Percentiles rank a stretch among this genome's conserved stretches.
These are phyloP conservation scores for Camellia sinensis DNA, from an alignment of 148 eudicot genomes.

Conservation along the genomic window DNA sequence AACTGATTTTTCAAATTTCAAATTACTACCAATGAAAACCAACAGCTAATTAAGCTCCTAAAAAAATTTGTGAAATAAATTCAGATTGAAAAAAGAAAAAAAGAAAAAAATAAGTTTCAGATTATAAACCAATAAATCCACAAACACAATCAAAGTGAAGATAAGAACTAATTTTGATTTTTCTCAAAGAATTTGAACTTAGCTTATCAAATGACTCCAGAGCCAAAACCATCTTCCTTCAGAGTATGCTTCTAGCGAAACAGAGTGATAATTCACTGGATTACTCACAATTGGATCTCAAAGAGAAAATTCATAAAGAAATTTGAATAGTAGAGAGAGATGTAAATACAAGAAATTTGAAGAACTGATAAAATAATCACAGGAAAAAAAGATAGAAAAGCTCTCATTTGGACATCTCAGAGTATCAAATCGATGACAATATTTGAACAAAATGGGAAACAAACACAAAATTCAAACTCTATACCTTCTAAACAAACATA, in stretches of 20 bases:
- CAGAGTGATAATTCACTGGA: neutral
- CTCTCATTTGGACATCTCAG: neutral
- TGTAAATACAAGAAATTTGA: neutral
- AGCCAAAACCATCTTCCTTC: neutral
- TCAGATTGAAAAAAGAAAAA: neutral
- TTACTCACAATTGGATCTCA: neutral
- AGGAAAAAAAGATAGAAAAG: neutral
- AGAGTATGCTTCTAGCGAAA: neutral
- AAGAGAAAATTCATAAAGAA: neutral
- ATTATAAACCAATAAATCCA: neutral
- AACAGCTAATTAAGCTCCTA: too few relatives aligned
- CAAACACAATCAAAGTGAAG: neutral
- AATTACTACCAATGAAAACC: neutral
- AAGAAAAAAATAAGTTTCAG: too few relatives aligned
- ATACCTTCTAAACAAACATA: too few relatives aligned
- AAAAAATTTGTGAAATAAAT: neutral
- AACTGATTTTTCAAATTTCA: constrained; percentile 1
- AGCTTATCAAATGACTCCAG: neutral
- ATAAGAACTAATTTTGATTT: neutral
- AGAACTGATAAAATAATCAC: neutral
- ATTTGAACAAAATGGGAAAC: neutral
- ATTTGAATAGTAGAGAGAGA: too few relatives aligned
- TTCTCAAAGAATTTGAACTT: too few relatives aligned
- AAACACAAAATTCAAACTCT: neutral
- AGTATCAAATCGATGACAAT: neutral